Evolutionary conservation across 2,329 filamentous ascomycete species (phyloP).

Genomic region (Penicillium sp.): DNA sequence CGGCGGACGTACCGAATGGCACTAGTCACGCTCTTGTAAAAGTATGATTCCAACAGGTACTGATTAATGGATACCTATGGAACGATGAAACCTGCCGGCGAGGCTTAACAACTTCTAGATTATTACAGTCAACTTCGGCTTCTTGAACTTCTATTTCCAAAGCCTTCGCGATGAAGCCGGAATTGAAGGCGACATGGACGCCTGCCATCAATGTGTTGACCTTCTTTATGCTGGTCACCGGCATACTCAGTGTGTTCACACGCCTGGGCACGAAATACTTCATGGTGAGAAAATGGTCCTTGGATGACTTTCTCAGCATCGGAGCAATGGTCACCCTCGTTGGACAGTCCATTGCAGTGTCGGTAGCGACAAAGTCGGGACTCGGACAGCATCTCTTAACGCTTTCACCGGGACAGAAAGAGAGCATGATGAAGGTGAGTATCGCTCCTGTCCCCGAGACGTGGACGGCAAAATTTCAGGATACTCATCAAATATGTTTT

Average conservation of each 20-base stretch:
- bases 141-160: background rate
- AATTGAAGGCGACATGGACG: constrained; percentile 12
- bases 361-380: constrained; percentile 22
- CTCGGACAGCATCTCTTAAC: constrained; percentile 20
- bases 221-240: constrained; percentile 29
- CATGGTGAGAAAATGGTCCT: constrained; percentile 22
- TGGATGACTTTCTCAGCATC: constrained; percentile 25
- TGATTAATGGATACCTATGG: background rate
- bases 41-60: background rate
- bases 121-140: background rate
- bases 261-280: constrained; percentile 26
- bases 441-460: background rate
- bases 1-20: background rate
- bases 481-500: background rate
- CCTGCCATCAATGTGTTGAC: constrained; percentile 26
- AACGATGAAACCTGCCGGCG: background rate
- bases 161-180: constrained; percentile 5
- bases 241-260: constrained; percentile 23
- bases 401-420: constrained; percentile 2
- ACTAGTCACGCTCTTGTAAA: background rate
- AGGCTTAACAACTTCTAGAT: background rate
- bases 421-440: constrained; percentile 21
- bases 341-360: constrained; percentile 23
- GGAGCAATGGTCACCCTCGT: constrained; percentile 19
- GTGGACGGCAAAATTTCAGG: background rate